Evolutionary conservation across 441 rosid species (phyloP).

Genomic region (Gossypium davidsonii): DNA sequence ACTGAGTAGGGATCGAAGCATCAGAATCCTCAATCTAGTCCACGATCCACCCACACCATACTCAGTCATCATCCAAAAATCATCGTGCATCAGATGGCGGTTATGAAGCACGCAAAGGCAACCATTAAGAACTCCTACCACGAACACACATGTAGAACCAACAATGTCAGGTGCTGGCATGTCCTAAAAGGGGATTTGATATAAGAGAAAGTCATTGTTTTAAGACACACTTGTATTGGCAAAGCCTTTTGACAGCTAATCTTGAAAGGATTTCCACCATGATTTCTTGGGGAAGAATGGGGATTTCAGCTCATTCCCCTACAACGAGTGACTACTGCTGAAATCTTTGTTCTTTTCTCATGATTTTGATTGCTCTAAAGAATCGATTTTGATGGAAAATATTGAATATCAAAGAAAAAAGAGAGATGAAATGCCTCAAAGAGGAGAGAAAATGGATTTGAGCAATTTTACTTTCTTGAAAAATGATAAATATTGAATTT

Average conservation of each 20-base stretch:
- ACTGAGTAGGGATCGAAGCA: constrained; percentile 1
- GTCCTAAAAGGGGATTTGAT: constrained; percentile 13
- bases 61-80: constrained; percentile 35
- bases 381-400: background rate
- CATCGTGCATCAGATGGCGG: constrained; percentile 22
- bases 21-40: constrained; percentile 17
- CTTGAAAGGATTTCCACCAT: constrained; percentile 32
- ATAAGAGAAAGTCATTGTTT: constrained; percentile 29
- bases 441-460: background rate
- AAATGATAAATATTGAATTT: too few species aligned
- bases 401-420: background rate
- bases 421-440: background rate
- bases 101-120: constrained; percentile 28
- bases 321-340: background rate
- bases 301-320: background rate
- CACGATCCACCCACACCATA: constrained; percentile 31
- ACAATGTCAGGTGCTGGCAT: background rate
- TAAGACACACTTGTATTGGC: constrained; percentile 38
- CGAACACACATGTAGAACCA: constrained; percentile 14
- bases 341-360: background rate
- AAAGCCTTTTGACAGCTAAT: constrained; percentile 30
- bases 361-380: background rate
- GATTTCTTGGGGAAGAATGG: constrained; percentile 19
- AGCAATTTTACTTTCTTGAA: background rate
- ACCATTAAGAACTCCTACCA: constrained; percentile 23